phyloP scores from a whole-genome alignment of 2,329 filamentous ascomycete species.

The Trichophyton verrucosum region DNA sequence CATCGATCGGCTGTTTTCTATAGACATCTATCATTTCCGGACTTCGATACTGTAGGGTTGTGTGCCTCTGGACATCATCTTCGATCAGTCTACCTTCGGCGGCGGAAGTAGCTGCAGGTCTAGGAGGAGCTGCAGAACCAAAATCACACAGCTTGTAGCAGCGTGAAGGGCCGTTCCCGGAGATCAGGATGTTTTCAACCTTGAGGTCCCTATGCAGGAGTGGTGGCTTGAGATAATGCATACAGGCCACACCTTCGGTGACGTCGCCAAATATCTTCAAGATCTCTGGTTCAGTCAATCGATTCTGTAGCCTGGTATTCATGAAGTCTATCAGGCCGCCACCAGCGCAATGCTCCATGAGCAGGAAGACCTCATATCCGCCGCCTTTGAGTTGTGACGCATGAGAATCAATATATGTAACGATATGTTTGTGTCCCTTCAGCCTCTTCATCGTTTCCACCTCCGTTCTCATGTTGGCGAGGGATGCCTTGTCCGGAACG shows the following conservation, averaged over 20 bases:
- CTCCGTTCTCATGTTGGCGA: slow-evolving; percentile 94
- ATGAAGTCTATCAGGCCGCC: slow-evolving; percentile 98
- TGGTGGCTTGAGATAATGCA: slow-evolving; percentile 96
- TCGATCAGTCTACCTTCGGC: slow-evolving; percentile 85
- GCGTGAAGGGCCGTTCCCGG: slow-evolving; percentile 49
- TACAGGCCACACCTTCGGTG: slow-evolving; percentile 89
- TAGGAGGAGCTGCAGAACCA: slow-evolving; percentile 74
- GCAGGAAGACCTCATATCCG: slow-evolving; percentile 92
- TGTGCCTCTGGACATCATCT: slow-evolving; percentile 94
- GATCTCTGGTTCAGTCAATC: slow-evolving; percentile 93
- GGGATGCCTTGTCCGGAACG: slow-evolving; percentile 85
- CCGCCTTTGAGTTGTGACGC: slow-evolving; percentile 85
- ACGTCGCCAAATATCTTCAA: slow-evolving; percentile 94
- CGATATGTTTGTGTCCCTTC: slow-evolving; percentile 90
- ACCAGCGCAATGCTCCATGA: slow-evolving; percentile 96
- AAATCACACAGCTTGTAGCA: slow-evolving; percentile 98
- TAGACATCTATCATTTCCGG: slow-evolving; percentile 99
- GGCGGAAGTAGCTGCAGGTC: slow-evolving; percentile 72
- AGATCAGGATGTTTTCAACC: slow-evolving; percentile 94
- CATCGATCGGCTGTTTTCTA: slow-evolving; percentile 87
- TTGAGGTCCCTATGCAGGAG: slow-evolving; percentile 90
- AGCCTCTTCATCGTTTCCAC: slow-evolving; percentile 99
- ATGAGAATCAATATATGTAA: slow-evolving; percentile 97
- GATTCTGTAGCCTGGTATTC: slow-evolving; percentile 94
- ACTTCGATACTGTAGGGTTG: slow-evolving; percentile 91